A percentile compares a stretch with the other conserved stretches of the same genome.
phyloP scores from a whole-genome alignment of 106 monocot genomes.

The Narthecium ossifragum region DNA sequence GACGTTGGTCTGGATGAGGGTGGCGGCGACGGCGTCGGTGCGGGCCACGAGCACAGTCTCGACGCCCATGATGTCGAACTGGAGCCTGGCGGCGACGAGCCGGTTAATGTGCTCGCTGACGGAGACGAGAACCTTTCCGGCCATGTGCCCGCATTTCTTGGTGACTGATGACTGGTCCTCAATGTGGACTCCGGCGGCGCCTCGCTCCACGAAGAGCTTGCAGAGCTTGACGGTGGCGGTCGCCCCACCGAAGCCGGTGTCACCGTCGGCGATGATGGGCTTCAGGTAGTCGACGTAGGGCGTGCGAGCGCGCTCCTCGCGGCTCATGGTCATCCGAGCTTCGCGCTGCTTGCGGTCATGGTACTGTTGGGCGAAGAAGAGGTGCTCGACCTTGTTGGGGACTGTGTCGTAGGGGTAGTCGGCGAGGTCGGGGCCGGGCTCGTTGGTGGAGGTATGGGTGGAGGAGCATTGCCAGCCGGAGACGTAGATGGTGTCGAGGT shows the following conservation, averaged over 20 bases:
- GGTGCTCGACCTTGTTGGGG: constrained; percentile 91
- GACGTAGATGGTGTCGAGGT: constrained; percentile 87
- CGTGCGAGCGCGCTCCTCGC: constrained; percentile 47
- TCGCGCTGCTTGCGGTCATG: constrained; percentile 90
- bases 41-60: constrained; percentile 83
- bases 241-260: constrained; percentile 82
- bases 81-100: constrained; percentile 78
- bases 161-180: constrained; percentile 91
- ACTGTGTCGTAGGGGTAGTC: constrained; percentile 99
- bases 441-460: constrained; percentile 84
- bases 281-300: constrained; percentile 81
- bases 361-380: constrained; percentile 87
- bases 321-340: constrained; percentile 60
- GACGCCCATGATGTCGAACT: constrained; percentile 90
- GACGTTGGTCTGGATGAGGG: constrained; percentile 79
- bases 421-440: constrained; percentile 95
- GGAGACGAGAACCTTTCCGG: constrained; percentile 80
- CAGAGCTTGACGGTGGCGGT: constrained; percentile 94
- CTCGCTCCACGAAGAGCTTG: constrained; percentile 95
- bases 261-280: constrained; percentile 90
- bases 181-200: constrained; percentile 86
- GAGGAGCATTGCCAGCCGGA: constrained; percentile 99
- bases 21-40: constrained; percentile 82
- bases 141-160: constrained; percentile 99
- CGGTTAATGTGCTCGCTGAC: constrained; percentile 77